Conservation (phyloP, 805 yeast genomes). For the Candida awuae region DNA sequence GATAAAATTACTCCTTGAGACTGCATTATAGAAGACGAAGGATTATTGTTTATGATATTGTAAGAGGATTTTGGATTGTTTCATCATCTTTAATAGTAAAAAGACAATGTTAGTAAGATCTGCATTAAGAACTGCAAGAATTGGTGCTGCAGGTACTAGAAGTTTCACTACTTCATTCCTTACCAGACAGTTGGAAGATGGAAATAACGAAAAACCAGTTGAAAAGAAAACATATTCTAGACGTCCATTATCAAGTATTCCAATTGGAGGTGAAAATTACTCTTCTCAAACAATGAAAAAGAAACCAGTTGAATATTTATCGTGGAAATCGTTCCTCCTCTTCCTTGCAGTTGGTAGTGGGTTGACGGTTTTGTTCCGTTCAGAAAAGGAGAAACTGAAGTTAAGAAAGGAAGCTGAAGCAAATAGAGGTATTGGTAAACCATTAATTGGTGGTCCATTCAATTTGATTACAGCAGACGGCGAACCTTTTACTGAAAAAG, state of each 20-base stretch:
- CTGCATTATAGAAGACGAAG: no score
- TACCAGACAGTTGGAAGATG: no score
- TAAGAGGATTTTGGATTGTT: no score
- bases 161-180: no score
- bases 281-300: slow-evolving; percentile 23
- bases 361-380: slow-evolving; percentile 60
- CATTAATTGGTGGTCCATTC: slow-evolving; percentile 89
- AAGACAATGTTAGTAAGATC: no score
- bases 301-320: slow-evolving; percentile 58
- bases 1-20: no score
- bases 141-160: no score
- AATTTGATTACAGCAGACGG: slow-evolving; percentile 64
- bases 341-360: slow-evolving; percentile 65
- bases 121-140: no score
- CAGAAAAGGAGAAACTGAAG: slow-evolving; percentile 69
- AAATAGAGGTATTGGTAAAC: slow-evolving; percentile 85
- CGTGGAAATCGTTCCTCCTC: slow-evolving; percentile 76
- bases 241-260: slow-evolving; percentile 73
- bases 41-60: no score
- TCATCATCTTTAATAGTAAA: no score
- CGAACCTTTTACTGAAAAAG: slow-evolving; percentile 63
- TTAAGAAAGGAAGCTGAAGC: slow-evolving; percentile 74
- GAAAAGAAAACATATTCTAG: slow-evolving; percentile 7
- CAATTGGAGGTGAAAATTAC: slow-evolving; percentile 48
- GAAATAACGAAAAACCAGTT: neutral